Evolutionary conservation across 441 rosid genomes (phyloP).

Genomic region (Syzygium syzygioides): DNA sequence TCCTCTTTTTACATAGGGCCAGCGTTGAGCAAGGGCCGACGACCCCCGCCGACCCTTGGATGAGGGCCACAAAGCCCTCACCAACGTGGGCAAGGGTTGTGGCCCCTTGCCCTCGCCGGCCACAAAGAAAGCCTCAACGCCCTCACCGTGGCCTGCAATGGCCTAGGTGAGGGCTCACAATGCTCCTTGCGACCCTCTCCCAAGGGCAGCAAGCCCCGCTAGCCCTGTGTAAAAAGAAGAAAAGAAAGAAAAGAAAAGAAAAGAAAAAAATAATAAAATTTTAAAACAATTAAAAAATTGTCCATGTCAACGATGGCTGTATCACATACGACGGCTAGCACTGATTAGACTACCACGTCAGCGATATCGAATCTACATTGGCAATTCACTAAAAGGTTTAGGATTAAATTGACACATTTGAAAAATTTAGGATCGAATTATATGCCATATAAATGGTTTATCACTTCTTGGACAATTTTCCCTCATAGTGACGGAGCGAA

Average conservation of each 20-base stretch:
- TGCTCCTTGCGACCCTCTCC: neutral
- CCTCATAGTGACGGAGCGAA: neutral
- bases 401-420: neutral
- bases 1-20: neutral
- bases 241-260: neutral
- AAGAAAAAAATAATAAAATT: neutral
- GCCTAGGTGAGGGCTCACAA: neutral
- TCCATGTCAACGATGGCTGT: rapidly evolving
- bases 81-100: rapidly evolving
- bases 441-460: rapidly evolving
- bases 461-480: neutral
- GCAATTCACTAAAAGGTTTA: neutral
- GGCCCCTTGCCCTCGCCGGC: too few species aligned
- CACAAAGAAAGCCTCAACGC: neutral
- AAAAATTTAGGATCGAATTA: neutral
- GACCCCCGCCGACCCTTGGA: too few species aligned
- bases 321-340: neutral
- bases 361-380: neutral
- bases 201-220: neutral
- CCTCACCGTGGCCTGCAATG: neutral
- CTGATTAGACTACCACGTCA: neutral
- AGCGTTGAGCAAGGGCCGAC: too few species aligned
- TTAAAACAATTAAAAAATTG: neutral
- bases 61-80: too few species aligned
- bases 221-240: neutral